Evolutionary conservation across 2,329 filamentous ascomycete species (phyloP).

Genomic region (Septoria linicola): DNA sequence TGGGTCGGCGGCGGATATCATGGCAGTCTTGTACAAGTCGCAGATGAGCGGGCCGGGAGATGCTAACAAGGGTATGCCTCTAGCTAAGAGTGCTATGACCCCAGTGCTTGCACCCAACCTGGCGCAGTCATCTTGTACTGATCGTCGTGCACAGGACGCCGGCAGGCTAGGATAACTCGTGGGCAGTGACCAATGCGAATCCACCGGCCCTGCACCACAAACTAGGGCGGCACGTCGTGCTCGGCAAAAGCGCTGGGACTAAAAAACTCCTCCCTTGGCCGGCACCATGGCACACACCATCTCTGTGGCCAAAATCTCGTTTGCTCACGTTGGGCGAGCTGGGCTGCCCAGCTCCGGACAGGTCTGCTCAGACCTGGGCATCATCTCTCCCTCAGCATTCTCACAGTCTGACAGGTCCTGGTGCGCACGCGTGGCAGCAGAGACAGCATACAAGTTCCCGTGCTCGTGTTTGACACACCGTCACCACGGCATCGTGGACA

Average conservation of each 20-base stretch:
- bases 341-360: too few relatives aligned
- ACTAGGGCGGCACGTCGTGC: not conserved
- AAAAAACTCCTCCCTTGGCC: not conserved
- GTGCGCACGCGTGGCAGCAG: too few relatives aligned
- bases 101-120: slow-evolving; percentile 17
- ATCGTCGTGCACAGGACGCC: slow-evolving; percentile 18
- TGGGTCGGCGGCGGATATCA: slow-evolving; percentile 21
- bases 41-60: slow-evolving; percentile 23
- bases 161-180: slow-evolving; percentile 24
- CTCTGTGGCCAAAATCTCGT: too few relatives aligned
- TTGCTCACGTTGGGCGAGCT: too few relatives aligned
- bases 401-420: too few relatives aligned
- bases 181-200: slow-evolving; percentile 23
- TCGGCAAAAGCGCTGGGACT: slow-evolving; percentile 3
- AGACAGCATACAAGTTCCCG: too few relatives aligned
- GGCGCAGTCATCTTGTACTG: slow-evolving; percentile 22
- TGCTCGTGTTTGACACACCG: too few relatives aligned
- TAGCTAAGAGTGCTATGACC: slow-evolving; percentile 2
- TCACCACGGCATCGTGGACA: slow-evolving; percentile 2
- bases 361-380: too few relatives aligned
- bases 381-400: too few relatives aligned
- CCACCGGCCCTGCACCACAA: slow-evolving; percentile 8
- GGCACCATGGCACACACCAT: too few relatives aligned
- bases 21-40: slow-evolving; percentile 23
- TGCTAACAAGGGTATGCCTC: slow-evolving; percentile 18